Conservation (phyloP, 2,329 filamentous ascomycete genomes). For the Trichoderma sp. region DNA sequence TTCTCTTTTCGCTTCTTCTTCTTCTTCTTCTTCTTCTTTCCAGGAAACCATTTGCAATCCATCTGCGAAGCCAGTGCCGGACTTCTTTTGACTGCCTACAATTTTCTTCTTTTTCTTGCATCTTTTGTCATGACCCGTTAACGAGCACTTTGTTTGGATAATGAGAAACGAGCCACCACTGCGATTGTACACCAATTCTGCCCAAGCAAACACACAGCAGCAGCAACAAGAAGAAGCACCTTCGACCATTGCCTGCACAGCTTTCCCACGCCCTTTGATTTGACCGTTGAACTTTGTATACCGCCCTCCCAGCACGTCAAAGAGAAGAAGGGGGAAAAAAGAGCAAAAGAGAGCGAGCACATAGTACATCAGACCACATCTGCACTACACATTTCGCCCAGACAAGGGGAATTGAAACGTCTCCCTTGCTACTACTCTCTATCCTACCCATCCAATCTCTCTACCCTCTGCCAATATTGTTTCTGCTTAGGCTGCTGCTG, state of each 20-base stretch:
- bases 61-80: conserved; percentile 8
- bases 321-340: neutral
- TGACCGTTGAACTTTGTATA: conserved; percentile 13
- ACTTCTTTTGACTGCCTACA: neutral
- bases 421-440: conserved; percentile 6
- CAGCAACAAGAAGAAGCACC: neutral
- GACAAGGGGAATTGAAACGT: conserved; percentile 18
- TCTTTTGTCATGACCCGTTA: conserved; percentile 28
- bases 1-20: conserved; percentile 7
- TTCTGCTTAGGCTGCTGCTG: neutral
- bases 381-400: conserved; percentile 4
- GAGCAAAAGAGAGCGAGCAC: too few species aligned
- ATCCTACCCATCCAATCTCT: neutral
- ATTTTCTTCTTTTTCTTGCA: conserved; percentile 17
- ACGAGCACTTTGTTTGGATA: conserved; percentile 28
- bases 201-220: conserved; percentile 19
- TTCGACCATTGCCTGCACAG: conserved; percentile 6
- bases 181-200: conserved; percentile 24
- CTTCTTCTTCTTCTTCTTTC: conserved; percentile 9
- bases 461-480: neutral
- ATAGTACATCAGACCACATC: neutral
- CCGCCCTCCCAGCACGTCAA: conserved; percentile 10
- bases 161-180: conserved; percentile 30
- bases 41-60: conserved; percentile 6
- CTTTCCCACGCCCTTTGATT: conserved; percentile 8